These are phyloP conservation scores for Syzygium aqueum DNA, from an alignment of 345 rosid genomes.

Conservation along the genomic window DNA sequence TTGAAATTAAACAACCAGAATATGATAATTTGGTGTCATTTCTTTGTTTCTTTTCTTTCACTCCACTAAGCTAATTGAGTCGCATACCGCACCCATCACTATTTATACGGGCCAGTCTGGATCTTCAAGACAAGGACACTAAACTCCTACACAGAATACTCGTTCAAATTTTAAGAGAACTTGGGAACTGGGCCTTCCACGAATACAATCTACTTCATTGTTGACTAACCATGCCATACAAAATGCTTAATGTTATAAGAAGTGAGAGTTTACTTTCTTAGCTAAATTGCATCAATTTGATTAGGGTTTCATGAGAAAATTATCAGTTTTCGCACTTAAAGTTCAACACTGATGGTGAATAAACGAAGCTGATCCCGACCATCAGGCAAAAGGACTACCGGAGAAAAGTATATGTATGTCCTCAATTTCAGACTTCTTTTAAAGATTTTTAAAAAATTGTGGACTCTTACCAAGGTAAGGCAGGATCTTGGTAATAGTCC, in stretches of 20 bases:
- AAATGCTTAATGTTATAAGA: neutral
- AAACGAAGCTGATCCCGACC: neutral
- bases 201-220: neutral
- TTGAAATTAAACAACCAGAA: neutral
- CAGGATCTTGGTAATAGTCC: conserved; percentile 45
- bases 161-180: neutral
- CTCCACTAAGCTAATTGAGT: neutral
- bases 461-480: conserved; percentile 66
- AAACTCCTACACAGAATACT: neutral
- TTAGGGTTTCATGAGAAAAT: neutral
- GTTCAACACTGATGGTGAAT: neutral
- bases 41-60: neutral
- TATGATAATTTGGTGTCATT: neutral
- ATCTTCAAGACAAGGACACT: neutral
- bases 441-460: neutral
- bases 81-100: neutral
- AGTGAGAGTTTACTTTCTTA: neutral
- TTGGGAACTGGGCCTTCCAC: neutral
- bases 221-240: neutral
- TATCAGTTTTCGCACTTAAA: neutral
- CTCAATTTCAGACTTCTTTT: neutral
- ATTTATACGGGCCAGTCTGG: neutral
- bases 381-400: neutral
- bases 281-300: neutral
- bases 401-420: neutral